Conservation (phyloP, 306 rosid genomes). For the Glycine soja region DNA sequence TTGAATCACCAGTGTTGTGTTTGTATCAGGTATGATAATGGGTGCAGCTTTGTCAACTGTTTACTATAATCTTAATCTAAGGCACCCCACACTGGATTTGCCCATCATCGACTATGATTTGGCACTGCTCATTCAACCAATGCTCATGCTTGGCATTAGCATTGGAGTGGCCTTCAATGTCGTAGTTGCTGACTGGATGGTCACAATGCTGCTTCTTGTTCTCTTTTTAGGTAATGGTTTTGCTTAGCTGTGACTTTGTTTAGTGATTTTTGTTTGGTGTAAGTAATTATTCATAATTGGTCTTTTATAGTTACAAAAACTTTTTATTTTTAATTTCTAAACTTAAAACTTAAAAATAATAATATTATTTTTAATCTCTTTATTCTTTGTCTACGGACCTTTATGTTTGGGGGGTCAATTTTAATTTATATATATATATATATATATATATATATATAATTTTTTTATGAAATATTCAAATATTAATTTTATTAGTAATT, state of each 20-base stretch:
- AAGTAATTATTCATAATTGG: too few species aligned
- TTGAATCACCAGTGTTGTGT: not conserved
- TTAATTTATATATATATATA: too few species aligned
- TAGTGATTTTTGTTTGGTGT: constrained; percentile 26
- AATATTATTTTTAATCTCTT: too few species aligned
- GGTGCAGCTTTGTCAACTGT: constrained; percentile 88
- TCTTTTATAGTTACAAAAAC: too few species aligned
- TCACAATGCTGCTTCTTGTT: constrained; percentile 79
- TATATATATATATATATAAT: too few species aligned
- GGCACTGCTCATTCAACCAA: constrained; percentile 87
- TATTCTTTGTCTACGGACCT: too few species aligned
- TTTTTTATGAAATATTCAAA: too few species aligned
- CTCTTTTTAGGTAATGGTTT: constrained; percentile 71
- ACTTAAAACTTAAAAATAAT: too few species aligned
- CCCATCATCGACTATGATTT: constrained; percentile 93
- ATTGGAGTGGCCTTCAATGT: constrained; percentile 90
- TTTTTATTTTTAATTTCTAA: too few species aligned
- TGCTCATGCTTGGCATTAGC: constrained; percentile 96
- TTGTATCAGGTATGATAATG: constrained; percentile 86
- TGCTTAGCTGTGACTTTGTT: not conserved
- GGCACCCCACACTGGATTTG: constrained; percentile 76
- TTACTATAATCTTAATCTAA: constrained; percentile 79
- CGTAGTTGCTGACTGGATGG: constrained; percentile 90
- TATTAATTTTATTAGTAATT: too few species aligned
- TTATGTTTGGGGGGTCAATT: too few species aligned